Conservation (phyloP, 495 filamentous ascomycete genomes). For the Thozetella sp. region DNA sequence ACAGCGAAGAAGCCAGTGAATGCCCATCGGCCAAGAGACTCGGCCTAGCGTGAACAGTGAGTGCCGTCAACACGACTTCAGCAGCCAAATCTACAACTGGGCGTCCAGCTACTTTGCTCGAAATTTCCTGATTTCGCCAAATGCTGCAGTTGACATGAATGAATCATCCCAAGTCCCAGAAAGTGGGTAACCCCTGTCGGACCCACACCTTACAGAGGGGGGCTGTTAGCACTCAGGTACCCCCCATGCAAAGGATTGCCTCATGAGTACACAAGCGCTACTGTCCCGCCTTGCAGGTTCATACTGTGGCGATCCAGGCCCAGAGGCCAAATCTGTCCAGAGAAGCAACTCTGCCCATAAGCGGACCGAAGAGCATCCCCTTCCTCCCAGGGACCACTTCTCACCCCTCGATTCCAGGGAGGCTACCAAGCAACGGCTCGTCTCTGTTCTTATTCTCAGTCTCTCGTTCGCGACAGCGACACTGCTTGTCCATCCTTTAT, state of each 20-base stretch:
- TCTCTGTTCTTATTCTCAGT: background rate
- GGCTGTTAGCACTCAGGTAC: background rate
- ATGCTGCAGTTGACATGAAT: background rate
- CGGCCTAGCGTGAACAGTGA: too few relatives aligned
- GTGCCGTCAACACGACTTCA: too few relatives aligned
- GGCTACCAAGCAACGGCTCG: background rate
- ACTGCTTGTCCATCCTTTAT: background rate
- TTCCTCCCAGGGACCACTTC: too few relatives aligned
- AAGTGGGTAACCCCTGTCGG: background rate
- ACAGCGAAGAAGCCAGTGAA: too few relatives aligned
- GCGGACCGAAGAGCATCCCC: background rate
- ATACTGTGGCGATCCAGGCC: background rate
- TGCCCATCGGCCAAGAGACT: too few relatives aligned
- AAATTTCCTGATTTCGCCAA: conserved; percentile 2
- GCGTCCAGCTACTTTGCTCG: background rate
- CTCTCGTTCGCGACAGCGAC: background rate
- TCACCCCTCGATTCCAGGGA: too few relatives aligned
- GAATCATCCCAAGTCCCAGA: background rate
- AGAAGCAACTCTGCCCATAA: background rate
- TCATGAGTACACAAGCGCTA: background rate
- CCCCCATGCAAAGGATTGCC: background rate
- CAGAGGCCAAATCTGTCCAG: background rate
- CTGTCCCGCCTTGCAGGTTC: background rate
- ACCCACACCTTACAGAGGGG: background rate
- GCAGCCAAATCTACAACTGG: too few relatives aligned